These are phyloP conservation scores for Xerocomus minutiporus DNA, from an alignment of 1,284 basidiomycete species.

Conservation along the genomic window DNA sequence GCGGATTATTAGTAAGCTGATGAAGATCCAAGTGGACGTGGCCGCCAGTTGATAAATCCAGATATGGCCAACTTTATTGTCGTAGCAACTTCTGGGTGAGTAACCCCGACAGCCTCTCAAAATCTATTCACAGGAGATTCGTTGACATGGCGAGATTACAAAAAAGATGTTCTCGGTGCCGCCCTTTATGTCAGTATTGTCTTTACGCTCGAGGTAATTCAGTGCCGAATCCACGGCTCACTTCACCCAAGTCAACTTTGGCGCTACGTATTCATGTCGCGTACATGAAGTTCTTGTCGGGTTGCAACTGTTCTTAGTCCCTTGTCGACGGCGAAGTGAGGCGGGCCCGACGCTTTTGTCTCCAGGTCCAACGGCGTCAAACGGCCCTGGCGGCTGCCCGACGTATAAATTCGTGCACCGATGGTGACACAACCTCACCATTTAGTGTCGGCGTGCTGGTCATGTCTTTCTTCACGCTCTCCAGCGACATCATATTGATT, in stretches of 20 bases:
- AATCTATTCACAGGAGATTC: constrained; percentile 32
- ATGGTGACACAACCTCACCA: constrained; percentile 12
- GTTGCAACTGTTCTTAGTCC: constrained; percentile 29
- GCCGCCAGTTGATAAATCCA: constrained; percentile 4
- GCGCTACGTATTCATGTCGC: constrained; percentile 27
- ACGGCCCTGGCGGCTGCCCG: constrained; percentile 20
- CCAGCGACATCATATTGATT: constrained; percentile 49
- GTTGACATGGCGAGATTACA: constrained; percentile 60
- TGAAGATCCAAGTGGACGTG: not conserved
- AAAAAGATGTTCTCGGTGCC: constrained; percentile 37
- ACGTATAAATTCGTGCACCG: constrained; percentile 30
- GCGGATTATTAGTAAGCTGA: constrained; percentile 19
- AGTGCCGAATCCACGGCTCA: constrained; percentile 19
- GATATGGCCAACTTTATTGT: constrained; percentile 29
- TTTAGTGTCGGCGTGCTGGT: constrained; percentile 31
- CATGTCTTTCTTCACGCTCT: constrained; percentile 44
- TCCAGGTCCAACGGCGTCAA: constrained; percentile 24
- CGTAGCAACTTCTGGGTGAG: constrained; percentile 19
- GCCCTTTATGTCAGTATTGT: constrained; percentile 42
- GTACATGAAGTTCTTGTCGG: constrained; percentile 25
- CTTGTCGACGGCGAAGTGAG: constrained; percentile 29
- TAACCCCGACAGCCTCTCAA: constrained; percentile 19
- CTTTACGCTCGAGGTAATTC: constrained; percentile 36
- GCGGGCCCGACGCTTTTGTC: constrained; percentile 36
- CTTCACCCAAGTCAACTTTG: constrained; percentile 17